Percentiles rank a stretch among this genome's conserved stretches.
Conservation (phyloP, 495 filamentous ascomycete genomes). For the Hypoxylon fuscum region DNA sequence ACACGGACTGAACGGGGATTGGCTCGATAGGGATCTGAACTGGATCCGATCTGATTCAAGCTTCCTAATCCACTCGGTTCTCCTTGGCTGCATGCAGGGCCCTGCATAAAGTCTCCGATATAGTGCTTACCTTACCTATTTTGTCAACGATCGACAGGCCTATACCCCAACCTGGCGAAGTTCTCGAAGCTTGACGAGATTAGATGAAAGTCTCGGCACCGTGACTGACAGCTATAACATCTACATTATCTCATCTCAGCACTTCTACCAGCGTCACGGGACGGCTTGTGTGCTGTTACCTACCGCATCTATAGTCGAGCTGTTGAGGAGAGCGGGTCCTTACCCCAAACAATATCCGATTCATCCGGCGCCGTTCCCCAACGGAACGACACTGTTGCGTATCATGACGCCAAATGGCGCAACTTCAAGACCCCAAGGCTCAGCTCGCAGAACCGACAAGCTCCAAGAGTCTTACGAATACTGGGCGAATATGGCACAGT, state of each 20-base stretch:
- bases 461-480: background rate
- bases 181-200: constrained; percentile 19
- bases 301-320: constrained; percentile 3
- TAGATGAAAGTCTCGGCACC: constrained; percentile 13
- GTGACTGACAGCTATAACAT: constrained; percentile 18
- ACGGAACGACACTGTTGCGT: constrained; percentile 2
- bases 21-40: constrained; percentile 7
- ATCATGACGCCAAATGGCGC: constrained; percentile 2
- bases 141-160: constrained; percentile 10
- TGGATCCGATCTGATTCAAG: constrained; percentile 8
- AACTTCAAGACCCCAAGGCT: background rate
- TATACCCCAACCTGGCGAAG: background rate
- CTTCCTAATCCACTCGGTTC: constrained; percentile 32
- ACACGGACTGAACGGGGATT: constrained; percentile 4
- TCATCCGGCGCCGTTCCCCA: constrained; percentile 1
- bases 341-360: background rate
- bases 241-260: constrained; percentile 9
- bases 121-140: background rate
- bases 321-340: constrained; percentile 9
- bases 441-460: background rate
- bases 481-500: too few relatives aligned
- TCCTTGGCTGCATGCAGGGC: constrained; percentile 25
- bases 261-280: constrained; percentile 10
- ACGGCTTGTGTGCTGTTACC: background rate
- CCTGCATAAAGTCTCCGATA: constrained; percentile 28